Percentiles rank a stretch among this genome's conserved stretches.
Conservation (phyloP, 768 basidiomycete species). For the Xerocomellus intermedius region DNA sequence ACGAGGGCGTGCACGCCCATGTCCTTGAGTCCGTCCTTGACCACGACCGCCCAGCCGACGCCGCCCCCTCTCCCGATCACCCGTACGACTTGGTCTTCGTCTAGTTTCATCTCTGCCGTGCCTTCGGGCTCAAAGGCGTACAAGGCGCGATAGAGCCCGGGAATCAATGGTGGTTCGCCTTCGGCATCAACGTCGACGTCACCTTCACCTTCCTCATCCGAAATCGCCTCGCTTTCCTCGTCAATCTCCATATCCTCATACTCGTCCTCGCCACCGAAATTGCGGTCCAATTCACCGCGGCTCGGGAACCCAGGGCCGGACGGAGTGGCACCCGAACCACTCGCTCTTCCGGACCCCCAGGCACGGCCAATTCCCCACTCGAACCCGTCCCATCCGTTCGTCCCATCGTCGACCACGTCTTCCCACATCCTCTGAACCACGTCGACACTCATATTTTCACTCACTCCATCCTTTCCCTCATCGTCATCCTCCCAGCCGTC, state of each 20-base stretch:
- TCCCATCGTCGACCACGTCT: conserved; percentile 26
- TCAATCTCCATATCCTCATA: conserved; percentile 25
- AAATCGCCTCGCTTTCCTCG: conserved; percentile 35
- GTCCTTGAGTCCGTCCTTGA: conserved; percentile 39
- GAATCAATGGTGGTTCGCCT: conserved; percentile 43
- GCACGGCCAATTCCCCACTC: conserved; percentile 41
- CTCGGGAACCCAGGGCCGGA: conserved; percentile 31
- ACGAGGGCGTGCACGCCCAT: conserved; percentile 64
- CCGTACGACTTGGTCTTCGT: conserved; percentile 71
- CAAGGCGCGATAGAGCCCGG: conserved; percentile 74
- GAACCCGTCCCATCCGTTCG: conserved; percentile 40
- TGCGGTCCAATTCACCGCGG: conserved; percentile 45
- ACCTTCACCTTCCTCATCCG: conserved; percentile 20
- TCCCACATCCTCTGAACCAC: conserved; percentile 15
- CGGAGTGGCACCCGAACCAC: conserved; percentile 1
- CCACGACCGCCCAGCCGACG: conserved; percentile 77
- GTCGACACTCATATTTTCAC: neutral
- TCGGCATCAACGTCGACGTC: conserved; percentile 15
- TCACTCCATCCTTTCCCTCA: conserved; percentile 5
- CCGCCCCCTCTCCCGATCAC: conserved; percentile 77
- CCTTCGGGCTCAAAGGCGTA: conserved; percentile 81
- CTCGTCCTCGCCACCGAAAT: conserved; percentile 40
- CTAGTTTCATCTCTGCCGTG: conserved; percentile 77
- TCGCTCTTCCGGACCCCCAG: conserved; percentile 32
- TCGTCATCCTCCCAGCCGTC: conserved; percentile 8